A percentile compares a stretch with the other conserved stretches of the same genome.
Conservation (phyloP, 1,284 basidiomycete genomes). For the Malassezia dermatis region DNA sequence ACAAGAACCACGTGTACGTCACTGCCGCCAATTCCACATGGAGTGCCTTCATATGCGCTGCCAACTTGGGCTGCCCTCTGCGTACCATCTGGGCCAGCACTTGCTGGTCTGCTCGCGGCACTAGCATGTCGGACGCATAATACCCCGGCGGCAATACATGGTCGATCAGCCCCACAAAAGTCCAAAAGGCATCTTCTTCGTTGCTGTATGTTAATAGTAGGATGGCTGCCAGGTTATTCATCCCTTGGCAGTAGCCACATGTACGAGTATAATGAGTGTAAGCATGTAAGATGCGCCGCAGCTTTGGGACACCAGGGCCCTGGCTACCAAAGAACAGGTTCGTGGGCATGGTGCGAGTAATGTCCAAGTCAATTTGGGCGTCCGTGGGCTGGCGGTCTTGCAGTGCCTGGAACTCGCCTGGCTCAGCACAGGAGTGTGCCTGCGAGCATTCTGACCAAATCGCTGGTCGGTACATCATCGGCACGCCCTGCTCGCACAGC, state of each 20-base stretch:
- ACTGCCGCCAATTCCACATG: conserved; percentile 85
- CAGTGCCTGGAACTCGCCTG: conserved; percentile 78
- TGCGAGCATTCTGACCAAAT: conserved; percentile 82
- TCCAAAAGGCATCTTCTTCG: conserved; percentile 96
- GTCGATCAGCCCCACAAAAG: conserved; percentile 66
- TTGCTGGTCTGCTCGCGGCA: conserved; percentile 82
- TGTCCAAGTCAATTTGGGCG: conserved; percentile 88
- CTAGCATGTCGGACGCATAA: conserved; percentile 51
- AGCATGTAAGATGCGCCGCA: conserved; percentile 75
- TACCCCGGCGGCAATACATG: conserved; percentile 50
- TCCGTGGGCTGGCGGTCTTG: conserved; percentile 53
- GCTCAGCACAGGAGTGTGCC: conserved; percentile 78
- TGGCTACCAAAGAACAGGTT: conserved; percentile 95
- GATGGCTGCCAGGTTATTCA: conserved; percentile 90
- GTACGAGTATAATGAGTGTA: conserved; percentile 63
- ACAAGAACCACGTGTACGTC: conserved; percentile 96
- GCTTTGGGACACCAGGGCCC: conserved; percentile 81
- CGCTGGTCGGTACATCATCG: conserved; percentile 73
- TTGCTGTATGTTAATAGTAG: conserved; percentile 81
- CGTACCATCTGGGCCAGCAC: conserved; percentile 79
- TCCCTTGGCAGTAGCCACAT: conserved; percentile 54
- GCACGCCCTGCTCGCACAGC: conserved; percentile 73
- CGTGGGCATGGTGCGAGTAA: conserved; percentile 64
- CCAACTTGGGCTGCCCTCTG: conserved; percentile 64
- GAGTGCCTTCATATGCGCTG: conserved; percentile 64